These are phyloP conservation scores for Parathielavia appendiculata DNA, from an alignment of 495 filamentous ascomycete species.

Conservation along the genomic window DNA sequence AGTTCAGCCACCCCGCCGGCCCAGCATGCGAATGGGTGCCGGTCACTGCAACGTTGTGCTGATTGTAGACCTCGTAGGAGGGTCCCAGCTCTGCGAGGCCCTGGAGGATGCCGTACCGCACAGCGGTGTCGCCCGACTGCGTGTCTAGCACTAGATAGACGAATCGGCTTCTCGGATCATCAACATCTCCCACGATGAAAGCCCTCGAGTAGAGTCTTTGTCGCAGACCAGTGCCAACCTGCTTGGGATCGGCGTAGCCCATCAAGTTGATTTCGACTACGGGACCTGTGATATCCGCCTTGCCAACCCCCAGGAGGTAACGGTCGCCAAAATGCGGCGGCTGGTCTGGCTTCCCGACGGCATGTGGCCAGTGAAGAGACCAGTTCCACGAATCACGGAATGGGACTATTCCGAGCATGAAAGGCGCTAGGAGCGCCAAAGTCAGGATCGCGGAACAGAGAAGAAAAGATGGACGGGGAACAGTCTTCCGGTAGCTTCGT, in stretches of 20 bases:
- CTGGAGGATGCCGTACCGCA: slow-evolving; percentile 78
- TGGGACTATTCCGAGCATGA: background rate
- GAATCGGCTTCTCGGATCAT: slow-evolving; percentile 65
- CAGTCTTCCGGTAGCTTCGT: background rate
- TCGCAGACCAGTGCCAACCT: slow-evolving; percentile 80
- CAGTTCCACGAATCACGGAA: background rate
- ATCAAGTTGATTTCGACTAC: slow-evolving; percentile 90
- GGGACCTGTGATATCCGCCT: slow-evolving; percentile 92
- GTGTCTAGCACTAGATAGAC: slow-evolving; percentile 87
- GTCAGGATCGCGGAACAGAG: background rate
- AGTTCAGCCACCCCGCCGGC: slow-evolving; percentile 92
- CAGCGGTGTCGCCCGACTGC: slow-evolving; percentile 83
- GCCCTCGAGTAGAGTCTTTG: slow-evolving; percentile 87
- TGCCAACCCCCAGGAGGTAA: slow-evolving; percentile 86
- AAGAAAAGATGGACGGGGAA: background rate
- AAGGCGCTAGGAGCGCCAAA: background rate
- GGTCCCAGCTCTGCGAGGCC: slow-evolving; percentile 61
- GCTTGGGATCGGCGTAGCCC: slow-evolving; percentile 86
- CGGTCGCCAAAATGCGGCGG: slow-evolving; percentile 33
- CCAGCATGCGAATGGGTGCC: slow-evolving; percentile 94
- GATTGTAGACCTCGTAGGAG: slow-evolving; percentile 68
- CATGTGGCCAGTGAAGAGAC: background rate
- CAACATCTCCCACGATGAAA: slow-evolving; percentile 75
- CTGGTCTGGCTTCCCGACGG: background rate
- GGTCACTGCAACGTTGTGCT: slow-evolving; percentile 82